Evolutionary conservation across 208 protist genomes (phyloP), one percentile per base, ranked within the genome.

Genomic region (Trypanosoma mega): DNA sequence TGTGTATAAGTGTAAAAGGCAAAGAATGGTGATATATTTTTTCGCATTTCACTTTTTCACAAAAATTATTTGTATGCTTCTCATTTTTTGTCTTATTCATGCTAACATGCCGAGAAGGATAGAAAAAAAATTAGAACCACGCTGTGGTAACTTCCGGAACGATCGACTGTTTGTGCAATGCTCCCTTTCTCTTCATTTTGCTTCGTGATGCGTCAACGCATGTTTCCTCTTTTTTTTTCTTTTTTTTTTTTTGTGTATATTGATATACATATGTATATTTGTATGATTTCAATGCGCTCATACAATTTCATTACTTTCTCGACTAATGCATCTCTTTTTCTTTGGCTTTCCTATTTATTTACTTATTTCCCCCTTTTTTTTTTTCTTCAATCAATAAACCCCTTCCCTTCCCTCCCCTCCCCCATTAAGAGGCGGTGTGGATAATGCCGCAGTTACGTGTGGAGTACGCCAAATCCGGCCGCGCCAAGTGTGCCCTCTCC

Each of bases 401-500:
- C n/a, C n/a, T n/a, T n/a, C n/a, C n/a, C n/a, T n/a, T n/a, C n/a
- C n/a, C n/a, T n/a, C n/a, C n/a, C n/a, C n/a, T n/a, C n/a, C n/a
- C n/a, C n/a, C n/a, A n/a, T n/a, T n/a, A n/a, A n/a, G n/a, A n/a
- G n/a, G n/a, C n/a, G n/a, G n/a, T n/a, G n/a, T n/a, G 6, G 9
- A 30, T 30, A 56, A 90, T 93, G 87, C 80, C 82, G 4, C 50
- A 65, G 34, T 57, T 93, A 27, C 62, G 64, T 20, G 79, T 93
- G 7, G 82, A 93, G 68, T 93, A 93, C 49, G 76, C 87, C 21
- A 88, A 87, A 39, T 87, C 78, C 2, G 83, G 74, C 1, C 77
- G 83, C 3, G 61, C 83, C 18, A 82, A 77, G 64, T 93, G 87
- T 68, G 55, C 72, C 12, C 44, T 78, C 31, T 70, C 54, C 21